Conservation (phyloP, 768 basidiomycete species). For the Kwoniella sp. region DNA sequence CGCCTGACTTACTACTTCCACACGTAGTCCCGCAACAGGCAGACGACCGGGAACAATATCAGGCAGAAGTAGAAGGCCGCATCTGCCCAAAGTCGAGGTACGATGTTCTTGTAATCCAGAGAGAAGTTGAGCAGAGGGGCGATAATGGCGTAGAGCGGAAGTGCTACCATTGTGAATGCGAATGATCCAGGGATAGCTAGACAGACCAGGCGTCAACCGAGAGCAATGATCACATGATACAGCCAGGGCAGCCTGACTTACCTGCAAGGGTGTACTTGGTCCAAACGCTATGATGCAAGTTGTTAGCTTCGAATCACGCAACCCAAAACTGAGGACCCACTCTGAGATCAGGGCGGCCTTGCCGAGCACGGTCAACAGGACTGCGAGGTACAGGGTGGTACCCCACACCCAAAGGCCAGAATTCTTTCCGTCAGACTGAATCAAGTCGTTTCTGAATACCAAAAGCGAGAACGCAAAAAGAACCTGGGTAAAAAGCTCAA, state of each 20-base stretch:
- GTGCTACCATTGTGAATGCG: conserved; percentile 88
- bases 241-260: background rate
- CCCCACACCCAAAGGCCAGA: conserved; percentile 99
- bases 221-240: no score
- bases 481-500: conserved; percentile 57
- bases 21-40: conserved; percentile 78
- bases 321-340: conserved; percentile 56
- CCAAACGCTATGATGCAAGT: conserved; percentile 75
- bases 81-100: conserved; percentile 83
- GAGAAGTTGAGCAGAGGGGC: conserved; percentile 83
- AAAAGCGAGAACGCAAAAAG: conserved; percentile 82
- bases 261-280: conserved; percentile 92
- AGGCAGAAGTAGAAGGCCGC: conserved; percentile 85
- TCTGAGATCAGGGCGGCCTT: conserved; percentile 97
- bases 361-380: conserved; percentile 88
- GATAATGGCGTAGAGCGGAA: conserved; percentile 82
- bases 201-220: background rate
- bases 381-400: conserved; percentile 87
- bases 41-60: conserved; percentile 74
- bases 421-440: conserved; percentile 72
- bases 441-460: conserved; percentile 88
- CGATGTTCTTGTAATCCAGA: conserved; percentile 80
- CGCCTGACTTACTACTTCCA: conserved; percentile 86
- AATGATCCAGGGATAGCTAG: conserved; percentile 93
- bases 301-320: no score